Conservation (phyloP, 2,329 filamentous ascomycete species). For the Colletotrichum filicis region DNA sequence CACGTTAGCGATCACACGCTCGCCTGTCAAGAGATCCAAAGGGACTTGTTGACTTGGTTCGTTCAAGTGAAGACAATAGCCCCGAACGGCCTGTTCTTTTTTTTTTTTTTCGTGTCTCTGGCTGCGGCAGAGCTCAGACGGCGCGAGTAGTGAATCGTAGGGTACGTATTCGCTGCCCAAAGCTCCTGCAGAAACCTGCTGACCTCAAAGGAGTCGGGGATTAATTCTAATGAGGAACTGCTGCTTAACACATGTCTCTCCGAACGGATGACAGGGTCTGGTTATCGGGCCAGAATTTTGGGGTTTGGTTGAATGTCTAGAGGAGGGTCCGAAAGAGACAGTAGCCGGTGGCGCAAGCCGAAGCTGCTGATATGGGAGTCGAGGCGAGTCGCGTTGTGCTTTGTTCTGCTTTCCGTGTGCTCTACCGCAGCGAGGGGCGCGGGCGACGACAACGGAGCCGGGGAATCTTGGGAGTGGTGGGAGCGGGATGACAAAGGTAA, state of each 20-base stretch:
- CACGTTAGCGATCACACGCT: neutral
- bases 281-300: slow-evolving; percentile 41
- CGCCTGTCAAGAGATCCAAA: neutral
- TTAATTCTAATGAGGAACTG: slow-evolving; percentile 35
- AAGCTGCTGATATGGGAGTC: neutral
- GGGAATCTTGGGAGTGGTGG: neutral
- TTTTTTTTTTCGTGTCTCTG: neutral
- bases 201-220: slow-evolving; percentile 77
- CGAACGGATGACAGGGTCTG: slow-evolving; percentile 1
- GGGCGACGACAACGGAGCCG: neutral
- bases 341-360: neutral
- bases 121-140: slow-evolving; percentile 15
- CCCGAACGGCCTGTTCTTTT: slow-evolving; percentile 15
- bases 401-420: neutral
- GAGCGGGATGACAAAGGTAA: neutral
- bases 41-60: neutral
- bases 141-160: slow-evolving; percentile 15
- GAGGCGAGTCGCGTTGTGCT: neutral
- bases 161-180: slow-evolving; percentile 29
- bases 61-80: slow-evolving; percentile 13
- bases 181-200: slow-evolving; percentile 85
- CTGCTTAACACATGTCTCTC: slow-evolving; percentile 35
- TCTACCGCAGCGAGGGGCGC: neutral
- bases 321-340: neutral
- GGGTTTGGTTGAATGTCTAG: slow-evolving; percentile 39